Evolutionary conservation across 306 rosid genomes (phyloP).

Genomic region (Quercus agrifolia): DNA sequence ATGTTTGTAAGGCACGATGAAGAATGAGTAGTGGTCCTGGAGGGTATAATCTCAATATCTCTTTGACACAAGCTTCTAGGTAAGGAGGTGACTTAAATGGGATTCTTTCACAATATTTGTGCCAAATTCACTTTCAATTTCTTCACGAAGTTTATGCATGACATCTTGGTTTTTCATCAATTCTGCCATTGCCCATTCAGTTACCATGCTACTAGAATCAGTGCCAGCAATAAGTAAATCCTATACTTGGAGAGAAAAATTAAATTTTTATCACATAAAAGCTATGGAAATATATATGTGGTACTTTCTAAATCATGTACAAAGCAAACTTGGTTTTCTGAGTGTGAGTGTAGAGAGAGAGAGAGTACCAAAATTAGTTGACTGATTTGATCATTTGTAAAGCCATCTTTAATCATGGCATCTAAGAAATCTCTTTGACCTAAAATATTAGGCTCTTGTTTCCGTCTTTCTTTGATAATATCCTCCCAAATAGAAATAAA

Average conservation of each 20-base stretch:
- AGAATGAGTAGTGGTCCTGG: not conserved
- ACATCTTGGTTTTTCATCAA: not conserved
- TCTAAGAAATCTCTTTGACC: too few relatives aligned
- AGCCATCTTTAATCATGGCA: too few relatives aligned
- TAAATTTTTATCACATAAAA: too few relatives aligned
- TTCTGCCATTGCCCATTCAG: constrained; percentile 3
- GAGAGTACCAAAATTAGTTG: too few relatives aligned
- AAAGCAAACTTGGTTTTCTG: too few relatives aligned
- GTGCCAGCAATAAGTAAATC: constrained; percentile 3
- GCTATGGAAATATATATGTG: too few relatives aligned
- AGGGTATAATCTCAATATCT: not conserved
- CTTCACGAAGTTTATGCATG: not conserved
- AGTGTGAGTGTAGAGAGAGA: too few relatives aligned
- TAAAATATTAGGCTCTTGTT: too few relatives aligned
- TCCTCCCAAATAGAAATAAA: too few relatives aligned
- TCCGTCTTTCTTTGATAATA: too few relatives aligned
- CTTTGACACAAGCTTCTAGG: constrained; percentile 1
- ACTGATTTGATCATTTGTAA: too few relatives aligned
- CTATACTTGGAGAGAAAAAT: not conserved
- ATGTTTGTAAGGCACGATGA: not conserved
- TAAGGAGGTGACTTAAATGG: not conserved
- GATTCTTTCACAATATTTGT: not conserved
- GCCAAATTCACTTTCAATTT: not conserved
- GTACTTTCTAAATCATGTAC: too few relatives aligned
- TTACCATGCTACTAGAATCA: not conserved